Evolutionary conservation across 2,329 filamentous ascomycete species (phyloP).

Genomic region (Colletotrichum orbiculare): DNA sequence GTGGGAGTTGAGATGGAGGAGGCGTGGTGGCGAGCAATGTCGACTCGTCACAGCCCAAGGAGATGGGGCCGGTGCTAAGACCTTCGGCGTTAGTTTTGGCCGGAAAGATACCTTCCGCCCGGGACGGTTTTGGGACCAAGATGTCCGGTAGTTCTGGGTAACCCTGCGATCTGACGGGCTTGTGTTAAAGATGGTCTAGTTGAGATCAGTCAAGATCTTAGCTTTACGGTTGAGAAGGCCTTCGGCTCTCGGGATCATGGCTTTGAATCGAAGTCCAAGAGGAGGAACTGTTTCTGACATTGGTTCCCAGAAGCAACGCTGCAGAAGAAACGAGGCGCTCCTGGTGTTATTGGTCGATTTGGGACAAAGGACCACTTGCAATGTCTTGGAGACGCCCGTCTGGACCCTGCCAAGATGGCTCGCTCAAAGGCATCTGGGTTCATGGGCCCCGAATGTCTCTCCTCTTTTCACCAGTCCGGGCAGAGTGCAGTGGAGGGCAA

Average conservation of each 20-base stretch:
- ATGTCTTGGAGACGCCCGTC: neutral
- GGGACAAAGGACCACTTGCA: neutral
- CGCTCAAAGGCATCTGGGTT: conserved; percentile 1
- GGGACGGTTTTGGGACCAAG: neutral
- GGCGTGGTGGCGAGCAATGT: conserved; percentile 3
- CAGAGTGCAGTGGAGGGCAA: neutral
- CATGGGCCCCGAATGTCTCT: neutral
- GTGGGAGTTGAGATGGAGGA: neutral
- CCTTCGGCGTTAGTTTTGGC: neutral
- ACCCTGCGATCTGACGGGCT: neutral
- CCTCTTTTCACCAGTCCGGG: neutral
- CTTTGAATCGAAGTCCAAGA: neutral
- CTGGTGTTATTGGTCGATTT: neutral
- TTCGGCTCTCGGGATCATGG: neutral
- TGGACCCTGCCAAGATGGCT: neutral
- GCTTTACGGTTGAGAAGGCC: neutral
- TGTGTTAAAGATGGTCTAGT: neutral
- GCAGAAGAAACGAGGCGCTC: too few species aligned
- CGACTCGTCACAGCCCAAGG: too few species aligned
- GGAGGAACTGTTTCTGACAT: too few species aligned
- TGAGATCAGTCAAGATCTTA: neutral
- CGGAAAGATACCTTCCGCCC: conserved; percentile 6
- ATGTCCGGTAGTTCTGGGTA: neutral
- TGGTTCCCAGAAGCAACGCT: too few species aligned
- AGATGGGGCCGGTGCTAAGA: conserved; percentile 3